A percentile compares a stretch with the other conserved stretches of the same genome.
These are phyloP conservation scores for Ganoderma meredithae DNA, from an alignment of 1,284 basidiomycete species.

Conservation along the genomic window DNA sequence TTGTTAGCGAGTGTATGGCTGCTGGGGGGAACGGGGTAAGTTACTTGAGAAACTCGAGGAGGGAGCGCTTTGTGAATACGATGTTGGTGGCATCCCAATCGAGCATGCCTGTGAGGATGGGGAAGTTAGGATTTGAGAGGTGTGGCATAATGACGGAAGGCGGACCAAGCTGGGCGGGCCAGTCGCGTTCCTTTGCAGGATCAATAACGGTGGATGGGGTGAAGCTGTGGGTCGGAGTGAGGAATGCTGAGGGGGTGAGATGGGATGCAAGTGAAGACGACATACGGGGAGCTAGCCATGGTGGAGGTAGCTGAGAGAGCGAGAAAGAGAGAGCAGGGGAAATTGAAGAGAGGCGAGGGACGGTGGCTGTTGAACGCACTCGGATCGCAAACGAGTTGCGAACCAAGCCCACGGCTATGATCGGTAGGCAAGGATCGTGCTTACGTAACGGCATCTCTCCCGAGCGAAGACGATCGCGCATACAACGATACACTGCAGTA, in stretches of 20 bases:
- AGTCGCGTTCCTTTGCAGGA: constrained; percentile 70
- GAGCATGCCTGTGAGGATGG: constrained; percentile 60
- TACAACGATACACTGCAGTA: too few relatives aligned
- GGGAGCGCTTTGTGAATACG: constrained; percentile 74
- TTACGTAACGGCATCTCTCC: neutral
- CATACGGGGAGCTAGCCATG: constrained; percentile 4
- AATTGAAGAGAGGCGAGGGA: too few relatives aligned
- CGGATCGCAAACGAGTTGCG: neutral
- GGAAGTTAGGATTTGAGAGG: neutral
- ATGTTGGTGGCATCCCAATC: constrained; percentile 79
- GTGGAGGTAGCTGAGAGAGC: too few relatives aligned
- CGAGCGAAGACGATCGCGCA: neutral
- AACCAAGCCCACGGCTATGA: neutral
- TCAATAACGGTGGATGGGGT: constrained; percentile 63
- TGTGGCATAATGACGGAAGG: neutral
- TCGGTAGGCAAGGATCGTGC: neutral
- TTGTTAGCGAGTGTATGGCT: constrained; percentile 25
- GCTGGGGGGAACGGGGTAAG: constrained; percentile 31
- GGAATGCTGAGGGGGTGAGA: neutral
- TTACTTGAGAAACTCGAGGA: constrained; percentile 79
- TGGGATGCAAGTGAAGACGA: too few relatives aligned
- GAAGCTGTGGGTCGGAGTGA: constrained; percentile 50
- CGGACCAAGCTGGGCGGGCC: constrained; percentile 69
- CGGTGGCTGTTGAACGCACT: neutral
- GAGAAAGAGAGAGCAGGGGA: too few relatives aligned